Evolutionary conservation across 345 rosid genomes (phyloP).

Genomic region (Gossypium ekmanianum): DNA sequence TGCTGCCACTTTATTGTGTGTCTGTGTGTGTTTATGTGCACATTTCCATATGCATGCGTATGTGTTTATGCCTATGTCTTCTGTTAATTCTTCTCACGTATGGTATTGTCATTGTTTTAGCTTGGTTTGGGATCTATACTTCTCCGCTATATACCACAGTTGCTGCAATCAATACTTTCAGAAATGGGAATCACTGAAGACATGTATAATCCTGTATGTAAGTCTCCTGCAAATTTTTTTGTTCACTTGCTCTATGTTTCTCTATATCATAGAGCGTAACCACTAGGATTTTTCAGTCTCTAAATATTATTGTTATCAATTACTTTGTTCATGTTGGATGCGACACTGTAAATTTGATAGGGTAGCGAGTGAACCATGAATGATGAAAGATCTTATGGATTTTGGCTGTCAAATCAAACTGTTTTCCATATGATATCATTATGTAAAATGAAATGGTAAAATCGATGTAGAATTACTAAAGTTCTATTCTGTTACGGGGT

Average conservation of each 20-base stretch:
- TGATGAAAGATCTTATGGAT: background rate
- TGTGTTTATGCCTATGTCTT: background rate
- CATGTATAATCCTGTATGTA: slow-evolving; percentile 98
- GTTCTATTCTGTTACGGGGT: background rate
- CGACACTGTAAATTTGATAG: background rate
- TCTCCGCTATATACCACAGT: slow-evolving; percentile 65
- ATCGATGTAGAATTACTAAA: background rate
- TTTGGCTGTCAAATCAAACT: background rate
- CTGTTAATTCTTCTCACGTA: slow-evolving; percentile 13
- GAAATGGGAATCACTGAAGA: slow-evolving; percentile 92
- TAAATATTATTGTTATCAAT: background rate
- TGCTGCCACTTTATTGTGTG: background rate
- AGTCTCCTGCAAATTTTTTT: slow-evolving; percentile 30
- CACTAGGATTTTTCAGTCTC: background rate
- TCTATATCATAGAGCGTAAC: background rate
- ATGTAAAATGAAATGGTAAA: background rate
- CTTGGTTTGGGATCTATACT: slow-evolving; percentile 88
- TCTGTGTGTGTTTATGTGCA: background rate
- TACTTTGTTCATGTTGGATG: slow-evolving; percentile 5
- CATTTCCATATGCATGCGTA: background rate
- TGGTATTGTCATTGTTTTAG: slow-evolving; percentile 32
- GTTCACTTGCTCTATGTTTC: background rate
- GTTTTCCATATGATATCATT: background rate
- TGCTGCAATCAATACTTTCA: slow-evolving; percentile 50
- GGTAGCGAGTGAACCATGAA: background rate